Conservation (phyloP, 768 basidiomycete genomes). For the Gloeostereum incarnatum region DNA sequence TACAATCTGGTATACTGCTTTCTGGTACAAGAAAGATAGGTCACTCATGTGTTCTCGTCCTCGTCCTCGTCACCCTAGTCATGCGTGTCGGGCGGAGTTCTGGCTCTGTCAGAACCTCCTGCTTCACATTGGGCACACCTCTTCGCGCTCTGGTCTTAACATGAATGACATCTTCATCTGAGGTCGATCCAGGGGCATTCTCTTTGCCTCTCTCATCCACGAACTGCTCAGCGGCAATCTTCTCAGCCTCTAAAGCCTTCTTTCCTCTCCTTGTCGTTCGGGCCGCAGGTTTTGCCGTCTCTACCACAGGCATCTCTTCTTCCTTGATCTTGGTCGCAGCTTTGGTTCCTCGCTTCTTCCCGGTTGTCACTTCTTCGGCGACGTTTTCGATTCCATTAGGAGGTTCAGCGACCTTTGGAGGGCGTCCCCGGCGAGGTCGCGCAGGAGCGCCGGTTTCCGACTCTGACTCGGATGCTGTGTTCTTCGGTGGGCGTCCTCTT, state of each 20-base stretch:
- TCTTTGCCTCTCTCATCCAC: too few species aligned
- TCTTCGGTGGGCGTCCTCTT: too few species aligned
- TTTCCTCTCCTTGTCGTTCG: background rate
- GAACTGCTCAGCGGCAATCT: too few species aligned
- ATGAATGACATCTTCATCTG: background rate
- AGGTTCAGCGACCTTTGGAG: too few species aligned
- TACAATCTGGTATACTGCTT: too few species aligned
- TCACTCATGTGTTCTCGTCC: conserved; percentile 5
- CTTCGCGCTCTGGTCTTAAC: conserved; percentile 1
- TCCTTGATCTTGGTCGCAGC: conserved; percentile 6
- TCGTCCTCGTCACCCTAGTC: conserved; percentile 5
- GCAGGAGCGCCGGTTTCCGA: too few species aligned
- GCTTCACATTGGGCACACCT: conserved; percentile 4
- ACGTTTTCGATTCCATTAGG: background rate
- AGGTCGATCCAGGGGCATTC: background rate
- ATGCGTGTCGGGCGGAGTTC: conserved; percentile 3
- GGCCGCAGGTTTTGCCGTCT: background rate
- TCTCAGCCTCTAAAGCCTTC: background rate
- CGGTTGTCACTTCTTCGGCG: background rate
- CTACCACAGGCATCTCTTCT: background rate
- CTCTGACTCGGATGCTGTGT: too few species aligned
- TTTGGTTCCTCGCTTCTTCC: too few species aligned
- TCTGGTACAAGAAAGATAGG: too few species aligned
- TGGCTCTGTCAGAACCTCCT: conserved; percentile 6
- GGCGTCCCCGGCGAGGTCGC: too few species aligned